phyloP scores from a whole-genome alignment of 2,329 filamentous ascomycete species.

The Davidsoniella neocaledoniae region DNA sequence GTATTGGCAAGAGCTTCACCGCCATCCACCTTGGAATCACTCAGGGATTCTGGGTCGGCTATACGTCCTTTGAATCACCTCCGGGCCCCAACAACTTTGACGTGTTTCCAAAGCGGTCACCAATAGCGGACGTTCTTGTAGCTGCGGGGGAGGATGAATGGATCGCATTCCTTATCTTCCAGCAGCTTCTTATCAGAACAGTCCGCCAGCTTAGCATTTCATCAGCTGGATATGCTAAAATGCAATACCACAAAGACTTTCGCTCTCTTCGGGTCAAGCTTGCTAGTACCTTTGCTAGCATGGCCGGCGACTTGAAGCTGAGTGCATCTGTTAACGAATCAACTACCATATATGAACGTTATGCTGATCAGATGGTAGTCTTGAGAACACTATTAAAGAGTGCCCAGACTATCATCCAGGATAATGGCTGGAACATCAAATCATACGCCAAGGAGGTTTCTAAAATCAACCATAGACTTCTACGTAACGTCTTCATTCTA shows the following conservation, averaged over 20 bases:
- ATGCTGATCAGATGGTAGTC: neutral
- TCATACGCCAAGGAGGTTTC: neutral
- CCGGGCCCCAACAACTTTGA: neutral
- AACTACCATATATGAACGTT: neutral
- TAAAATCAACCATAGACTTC: neutral
- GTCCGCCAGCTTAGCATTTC: neutral
- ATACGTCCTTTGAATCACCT: conserved; percentile 4
- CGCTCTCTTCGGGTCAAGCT: neutral
- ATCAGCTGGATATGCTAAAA: neutral
- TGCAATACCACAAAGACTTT: conserved; percentile 11
- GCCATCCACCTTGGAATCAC: conserved; percentile 6
- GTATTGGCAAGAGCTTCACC: conserved; percentile 9
- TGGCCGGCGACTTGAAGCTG: conserved; percentile 4
- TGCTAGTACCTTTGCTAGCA: conserved; percentile 5
- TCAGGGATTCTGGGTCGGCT: conserved; percentile 9
- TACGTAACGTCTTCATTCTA: conserved; percentile 6
- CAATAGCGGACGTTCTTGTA: conserved; percentile 6
- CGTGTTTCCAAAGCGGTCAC: conserved; percentile 5
- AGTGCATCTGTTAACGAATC: neutral
- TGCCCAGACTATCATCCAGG: neutral
- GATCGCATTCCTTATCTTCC: conserved; percentile 9
- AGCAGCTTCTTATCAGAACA: conserved; percentile 4
- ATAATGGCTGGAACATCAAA: conserved; percentile 6
- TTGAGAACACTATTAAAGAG: neutral
- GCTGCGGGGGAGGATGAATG: conserved; percentile 10